These are phyloP conservation scores for Ganoderma leucocontextum DNA, from an alignment of 1,284 basidiomycete species.

Conservation along the genomic window DNA sequence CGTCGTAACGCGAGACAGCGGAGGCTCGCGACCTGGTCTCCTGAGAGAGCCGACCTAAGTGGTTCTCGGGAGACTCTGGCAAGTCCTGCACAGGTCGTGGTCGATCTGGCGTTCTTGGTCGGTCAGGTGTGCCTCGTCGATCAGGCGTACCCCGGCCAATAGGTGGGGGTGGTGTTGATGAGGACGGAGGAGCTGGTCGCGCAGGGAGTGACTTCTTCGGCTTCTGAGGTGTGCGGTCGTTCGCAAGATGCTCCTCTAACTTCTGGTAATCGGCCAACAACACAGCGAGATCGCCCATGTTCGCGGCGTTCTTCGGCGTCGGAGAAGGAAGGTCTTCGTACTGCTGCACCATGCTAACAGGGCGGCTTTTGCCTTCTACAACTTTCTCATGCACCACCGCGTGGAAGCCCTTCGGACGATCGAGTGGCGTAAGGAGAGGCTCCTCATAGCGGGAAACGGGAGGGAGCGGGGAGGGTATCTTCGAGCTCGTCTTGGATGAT, in stretches of 20 bases:
- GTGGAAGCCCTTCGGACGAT: constrained; percentile 36
- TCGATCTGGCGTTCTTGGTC: constrained; percentile 23
- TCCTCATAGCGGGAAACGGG: constrained; percentile 28
- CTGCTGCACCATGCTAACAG: constrained; percentile 26
- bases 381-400: constrained; percentile 44
- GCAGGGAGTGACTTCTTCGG: constrained; percentile 29
- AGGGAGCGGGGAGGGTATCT: constrained; percentile 19
- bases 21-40: constrained; percentile 19
- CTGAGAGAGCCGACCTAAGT: constrained; percentile 23
- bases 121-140: constrained; percentile 17
- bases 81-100: constrained; percentile 30
- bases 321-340: constrained; percentile 28
- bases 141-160: constrained; percentile 13
- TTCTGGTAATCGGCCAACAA: constrained; percentile 40
- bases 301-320: constrained; percentile 31
- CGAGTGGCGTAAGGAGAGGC: constrained; percentile 34
- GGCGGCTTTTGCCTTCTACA: constrained; percentile 31
- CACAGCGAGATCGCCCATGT: constrained; percentile 40
- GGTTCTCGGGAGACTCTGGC: constrained; percentile 31
- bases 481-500: constrained; percentile 15
- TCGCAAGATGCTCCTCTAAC: constrained; percentile 40
- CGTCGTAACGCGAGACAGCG: constrained; percentile 4
- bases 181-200: constrained; percentile 8
- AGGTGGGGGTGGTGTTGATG: constrained; percentile 20
- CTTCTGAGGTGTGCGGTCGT: constrained; percentile 33